phyloP scores from a whole-genome alignment of 495 filamentous ascomycete genomes.

The Tricharina praecox region DNA sequence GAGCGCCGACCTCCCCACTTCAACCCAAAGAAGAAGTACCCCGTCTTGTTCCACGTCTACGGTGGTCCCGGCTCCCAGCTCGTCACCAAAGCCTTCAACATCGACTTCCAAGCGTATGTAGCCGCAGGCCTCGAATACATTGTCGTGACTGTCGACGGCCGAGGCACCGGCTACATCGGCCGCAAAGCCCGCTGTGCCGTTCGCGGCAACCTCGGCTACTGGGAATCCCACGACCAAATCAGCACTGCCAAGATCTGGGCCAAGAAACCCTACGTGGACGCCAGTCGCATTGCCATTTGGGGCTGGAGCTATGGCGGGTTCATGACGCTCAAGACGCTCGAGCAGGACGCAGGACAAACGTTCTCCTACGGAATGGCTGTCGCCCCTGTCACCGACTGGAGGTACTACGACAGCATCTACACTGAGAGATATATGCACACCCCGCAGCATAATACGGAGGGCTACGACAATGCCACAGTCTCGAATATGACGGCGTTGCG shows the following conservation, averaged over 20 bases:
- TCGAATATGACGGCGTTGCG: constrained; percentile 49
- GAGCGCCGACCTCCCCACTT: constrained; percentile 87
- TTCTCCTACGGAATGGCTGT: constrained; percentile 97
- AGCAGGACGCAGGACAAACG: constrained; percentile 72
- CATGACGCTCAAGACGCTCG: constrained; percentile 90
- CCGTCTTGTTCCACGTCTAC: constrained; percentile 86
- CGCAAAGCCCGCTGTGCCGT: constrained; percentile 66
- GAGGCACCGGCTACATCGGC: constrained; percentile 83
- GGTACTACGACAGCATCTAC: constrained; percentile 87
- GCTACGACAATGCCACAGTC: constrained; percentile 63
- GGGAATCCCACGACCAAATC: constrained; percentile 82
- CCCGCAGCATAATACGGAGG: constrained; percentile 58
- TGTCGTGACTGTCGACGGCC: constrained; percentile 84
- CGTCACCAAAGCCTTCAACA: constrained; percentile 61
- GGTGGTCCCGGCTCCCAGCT: constrained; percentile 77
- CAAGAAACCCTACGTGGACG: constrained; percentile 66
- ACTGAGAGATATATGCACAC: constrained; percentile 94
- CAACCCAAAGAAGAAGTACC: constrained; percentile 67
- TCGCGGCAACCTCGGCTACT: constrained; percentile 66
- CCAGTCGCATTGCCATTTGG: constrained; percentile 75
- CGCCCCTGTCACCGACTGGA: constrained; percentile 93
- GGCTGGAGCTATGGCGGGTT: constrained; percentile 97
- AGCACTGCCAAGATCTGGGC: constrained; percentile 76
- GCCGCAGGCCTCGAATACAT: constrained; percentile 80
- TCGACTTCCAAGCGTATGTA: constrained; percentile 85